Evolutionary conservation across 2,329 filamentous ascomycete genomes (phyloP).

Genomic region (Trichoderma koningii): DNA sequence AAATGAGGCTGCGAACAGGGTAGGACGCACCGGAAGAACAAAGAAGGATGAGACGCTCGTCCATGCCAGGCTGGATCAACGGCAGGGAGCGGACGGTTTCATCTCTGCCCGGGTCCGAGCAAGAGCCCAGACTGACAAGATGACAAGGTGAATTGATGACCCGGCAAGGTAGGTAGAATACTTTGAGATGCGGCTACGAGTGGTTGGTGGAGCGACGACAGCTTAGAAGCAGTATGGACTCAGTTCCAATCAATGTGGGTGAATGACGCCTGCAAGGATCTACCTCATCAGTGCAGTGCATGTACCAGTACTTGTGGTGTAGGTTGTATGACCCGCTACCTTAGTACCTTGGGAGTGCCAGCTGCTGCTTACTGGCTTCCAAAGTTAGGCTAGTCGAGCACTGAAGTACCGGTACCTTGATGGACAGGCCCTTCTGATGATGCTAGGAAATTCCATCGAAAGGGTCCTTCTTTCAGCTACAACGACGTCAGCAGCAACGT

Average conservation of each 20-base stretch:
- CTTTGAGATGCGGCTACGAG: not conserved
- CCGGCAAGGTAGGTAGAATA: not conserved
- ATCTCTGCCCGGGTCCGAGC: conserved; percentile 9
- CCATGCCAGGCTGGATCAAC: not conserved
- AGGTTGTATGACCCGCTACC: no score
- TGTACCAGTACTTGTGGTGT: no score
- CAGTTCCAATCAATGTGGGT: no score
- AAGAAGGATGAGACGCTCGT: conserved; percentile 2
- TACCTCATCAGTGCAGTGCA: no score
- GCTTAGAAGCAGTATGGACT: no score
- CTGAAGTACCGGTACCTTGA: not conserved
- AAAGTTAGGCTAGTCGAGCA: not conserved
- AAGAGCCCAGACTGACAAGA: not conserved
- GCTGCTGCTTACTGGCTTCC: not conserved
- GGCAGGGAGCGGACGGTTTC: conserved; percentile 12
- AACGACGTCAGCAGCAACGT: not conserved
- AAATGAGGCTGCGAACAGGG: no score
- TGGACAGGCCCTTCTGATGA: no score
- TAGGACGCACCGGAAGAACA: not conserved
- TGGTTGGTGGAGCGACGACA: no score
- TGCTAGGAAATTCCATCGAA: not conserved
- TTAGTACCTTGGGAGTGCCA: not conserved
- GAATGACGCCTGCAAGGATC: no score
- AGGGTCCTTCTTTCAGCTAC: not conserved
- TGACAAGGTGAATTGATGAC: not conserved